These are phyloP conservation scores for Acanthamoeba royreba DNA, from an alignment of 208 protist species.

Conservation along the genomic window DNA sequence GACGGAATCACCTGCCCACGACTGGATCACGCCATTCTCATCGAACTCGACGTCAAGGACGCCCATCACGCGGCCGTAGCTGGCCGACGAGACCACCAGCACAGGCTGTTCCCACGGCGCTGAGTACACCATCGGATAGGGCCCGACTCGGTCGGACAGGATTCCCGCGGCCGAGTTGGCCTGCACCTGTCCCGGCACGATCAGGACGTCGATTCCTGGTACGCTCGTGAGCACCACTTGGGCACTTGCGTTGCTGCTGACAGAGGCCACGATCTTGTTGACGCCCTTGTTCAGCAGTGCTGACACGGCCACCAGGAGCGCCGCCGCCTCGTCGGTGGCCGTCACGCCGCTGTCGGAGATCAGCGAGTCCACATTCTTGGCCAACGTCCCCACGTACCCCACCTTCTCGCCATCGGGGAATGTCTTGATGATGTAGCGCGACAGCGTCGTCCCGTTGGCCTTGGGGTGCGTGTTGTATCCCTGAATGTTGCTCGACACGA, in stretches of 20 bases:
- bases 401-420: background rate
- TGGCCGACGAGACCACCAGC: background rate
- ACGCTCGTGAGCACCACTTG: background rate
- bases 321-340: background rate
- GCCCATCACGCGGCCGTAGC: background rate
- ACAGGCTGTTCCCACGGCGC: background rate
- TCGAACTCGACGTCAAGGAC: constrained; percentile 20
- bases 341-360: background rate
- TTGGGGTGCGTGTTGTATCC: background rate
- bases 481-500: background rate
- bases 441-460: background rate
- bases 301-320: background rate
- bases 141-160: background rate
- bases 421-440: background rate
- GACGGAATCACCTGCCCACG: background rate
- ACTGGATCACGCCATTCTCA: background rate
- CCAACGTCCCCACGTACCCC: background rate
- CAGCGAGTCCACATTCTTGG: background rate
- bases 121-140: background rate
- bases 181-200: constrained; percentile 5
- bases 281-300: background rate
- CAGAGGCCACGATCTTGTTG: constrained; percentile 30
- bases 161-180: background rate
- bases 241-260: background rate
- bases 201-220: constrained; percentile 32